Evolutionary conservation across 305 asterid species (phyloP), one percentile per base, ranked within the genome.

Genomic region (Stenogyne calaminthoides): DNA sequence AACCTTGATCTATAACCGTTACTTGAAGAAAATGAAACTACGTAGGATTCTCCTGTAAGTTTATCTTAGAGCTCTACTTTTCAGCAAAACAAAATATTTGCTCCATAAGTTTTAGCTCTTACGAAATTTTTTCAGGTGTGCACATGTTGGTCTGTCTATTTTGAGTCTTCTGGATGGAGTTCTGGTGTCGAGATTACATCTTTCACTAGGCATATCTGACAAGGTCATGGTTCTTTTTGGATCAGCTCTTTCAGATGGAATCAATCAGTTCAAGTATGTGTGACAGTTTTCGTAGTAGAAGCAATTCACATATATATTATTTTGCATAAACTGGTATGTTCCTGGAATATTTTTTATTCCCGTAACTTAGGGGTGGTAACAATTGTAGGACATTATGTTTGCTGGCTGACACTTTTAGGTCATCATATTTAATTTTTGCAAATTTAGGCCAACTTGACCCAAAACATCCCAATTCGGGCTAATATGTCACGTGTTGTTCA

Each of bases 201-300:
- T 83, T 65, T 78, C 88, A 55, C 57, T 91, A 42, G 98, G 91
- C 46, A 77, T 93, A 74, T 79, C 97, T 1, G 98, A 93, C 82
- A 86, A 83, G 84, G 77, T 83, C 36, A 84, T 87, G 81, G 94
- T 93, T 78, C 75, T 91, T 44, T 90, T 80, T 20, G 98, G 97
- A 54, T 89, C 98, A 75, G 96, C 96, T 78, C 86, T 91, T 69
- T 86, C 89, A 64, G 96, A 93, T 68, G 94, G 96, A 58, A 80
- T 93, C 87, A 93, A 93, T 80, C 98, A 93, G 80, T 93, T 93
- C 76, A 93, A 91, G 98, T 93, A 91, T 15, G 97, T 76, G 20
- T 9, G 12, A 19, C n/a, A 51, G 52, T 70, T 81, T 80, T 69
- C 58, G 39, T 61, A 36, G 15, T 4, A 5, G 9, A 14, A 69